Evolutionary conservation across 495 filamentous ascomycete species (phyloP), one percentile per base, ranked within the genome.

Genomic region (Cudoniella acicularis): DNA sequence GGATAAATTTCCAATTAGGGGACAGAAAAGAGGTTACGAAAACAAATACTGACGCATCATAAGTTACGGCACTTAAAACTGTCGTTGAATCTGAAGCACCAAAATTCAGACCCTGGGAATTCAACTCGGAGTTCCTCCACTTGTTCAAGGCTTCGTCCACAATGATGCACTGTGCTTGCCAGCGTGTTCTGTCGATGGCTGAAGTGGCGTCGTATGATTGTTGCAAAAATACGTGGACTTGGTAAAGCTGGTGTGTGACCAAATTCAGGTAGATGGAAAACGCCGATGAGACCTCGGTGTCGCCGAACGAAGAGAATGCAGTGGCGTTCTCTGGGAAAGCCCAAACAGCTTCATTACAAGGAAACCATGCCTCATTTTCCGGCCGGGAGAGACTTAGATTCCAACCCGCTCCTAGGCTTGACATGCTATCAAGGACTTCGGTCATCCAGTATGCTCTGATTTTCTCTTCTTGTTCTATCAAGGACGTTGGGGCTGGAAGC

Each of bases 371-470:
- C 17, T 53, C 26, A 53, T 53, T 41, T 23, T 36, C 51, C 3
- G 51, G 51, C 18, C 26, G 57, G 21, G 61, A 61, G 26, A 63
- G 52, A 43, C 58, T 52, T 26, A 67, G 42, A 45, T 69, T 67
- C 63, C 69, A 71, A 17, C 60, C 59, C n/a, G 65, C 67, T 20
- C 70, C 70, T 8, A 72, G 49, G 9, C 67, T 63, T 1, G 67
- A 68, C 22, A 67, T 63, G 21, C 65, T 61, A 41, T 72, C 70
- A 10, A 72, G 65, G 21, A 70, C 62, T 61, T 72, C 69, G 10
- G 61, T 65, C 70, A 72, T 72, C 70, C 70, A 72, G 49, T 68
- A 71, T 30, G 70, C 67, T 54, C 70, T 60, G 23, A 69, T 67
- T 30, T 58, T 59, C 51, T 72, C 70, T 56, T 72, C 70, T 21